Percentiles rank a stretch among this genome's conserved stretches.
These are phyloP conservation scores for Fusarium sp. DNA, from an alignment of 2,329 filamentous ascomycete genomes.

Conservation along the genomic window DNA sequence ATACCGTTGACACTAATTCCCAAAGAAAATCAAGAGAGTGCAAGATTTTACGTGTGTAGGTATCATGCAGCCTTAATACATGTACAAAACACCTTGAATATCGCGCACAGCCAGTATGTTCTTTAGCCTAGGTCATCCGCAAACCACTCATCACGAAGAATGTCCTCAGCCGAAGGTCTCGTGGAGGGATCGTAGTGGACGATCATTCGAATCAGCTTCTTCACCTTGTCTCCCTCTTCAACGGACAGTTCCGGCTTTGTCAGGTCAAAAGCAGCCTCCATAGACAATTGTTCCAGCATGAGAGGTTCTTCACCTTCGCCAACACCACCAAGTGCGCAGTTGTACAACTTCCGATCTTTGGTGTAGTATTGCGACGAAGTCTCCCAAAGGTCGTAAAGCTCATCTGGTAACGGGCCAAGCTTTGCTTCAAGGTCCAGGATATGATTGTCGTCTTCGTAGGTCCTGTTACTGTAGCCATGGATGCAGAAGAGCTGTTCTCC, in stretches of 20 bases:
- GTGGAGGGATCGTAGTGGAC: constrained; percentile 1
- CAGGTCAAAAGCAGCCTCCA: constrained; percentile 23
- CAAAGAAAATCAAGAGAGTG: too few relatives aligned
- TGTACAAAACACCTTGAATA: too few relatives aligned
- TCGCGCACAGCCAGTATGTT: too few relatives aligned
- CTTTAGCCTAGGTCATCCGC: background rate
- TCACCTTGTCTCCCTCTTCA: constrained; percentile 1
- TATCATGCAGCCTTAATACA: too few relatives aligned
- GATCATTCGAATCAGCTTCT: background rate
- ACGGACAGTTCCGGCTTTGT: background rate
- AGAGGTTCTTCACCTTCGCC: background rate
- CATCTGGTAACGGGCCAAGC: background rate
- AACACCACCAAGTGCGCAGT: constrained; percentile 8
- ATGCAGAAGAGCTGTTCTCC: constrained; percentile 18
- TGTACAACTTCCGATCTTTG: constrained; percentile 4
- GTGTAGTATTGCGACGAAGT: constrained; percentile 14
- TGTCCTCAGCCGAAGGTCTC: background rate
- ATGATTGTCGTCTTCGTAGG: constrained; percentile 1
- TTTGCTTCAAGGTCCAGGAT: background rate
- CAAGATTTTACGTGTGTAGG: too few relatives aligned
- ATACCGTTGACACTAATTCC: too few relatives aligned
- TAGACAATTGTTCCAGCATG: background rate
- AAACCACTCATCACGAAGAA: background rate
- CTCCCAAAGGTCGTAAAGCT: background rate
- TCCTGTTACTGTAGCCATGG: background rate